Conservation (phyloP, 441 rosid genomes). For the Populus hybrid region DNA sequence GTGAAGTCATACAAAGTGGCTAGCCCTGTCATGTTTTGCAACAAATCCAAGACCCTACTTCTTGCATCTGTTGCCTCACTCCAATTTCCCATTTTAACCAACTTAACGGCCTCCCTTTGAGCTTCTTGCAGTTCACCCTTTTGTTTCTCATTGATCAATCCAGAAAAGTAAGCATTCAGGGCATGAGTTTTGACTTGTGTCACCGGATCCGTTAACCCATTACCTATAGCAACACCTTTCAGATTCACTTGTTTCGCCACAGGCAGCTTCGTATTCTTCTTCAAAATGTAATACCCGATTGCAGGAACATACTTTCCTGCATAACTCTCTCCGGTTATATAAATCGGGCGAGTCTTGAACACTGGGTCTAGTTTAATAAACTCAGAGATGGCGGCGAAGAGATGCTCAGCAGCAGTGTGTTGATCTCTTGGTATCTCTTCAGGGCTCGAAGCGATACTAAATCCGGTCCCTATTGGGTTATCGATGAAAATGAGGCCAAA, state of each 20-base stretch:
- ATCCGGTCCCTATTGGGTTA: constrained; percentile 77
- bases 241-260: constrained; percentile 7
- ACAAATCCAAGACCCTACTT: constrained; percentile 19
- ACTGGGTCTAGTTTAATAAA: constrained; percentile 29
- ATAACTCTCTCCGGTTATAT: constrained; percentile 83
- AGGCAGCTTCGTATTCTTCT: constrained; percentile 35
- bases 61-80: constrained; percentile 63
- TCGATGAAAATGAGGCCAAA: constrained; percentile 78
- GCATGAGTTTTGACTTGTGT: constrained; percentile 64
- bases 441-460: constrained; percentile 57
- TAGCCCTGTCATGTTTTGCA: constrained; percentile 22
- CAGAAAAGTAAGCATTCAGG: constrained; percentile 52
- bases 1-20: constrained; percentile 63
- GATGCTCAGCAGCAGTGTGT: neutral
- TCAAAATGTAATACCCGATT: constrained; percentile 60
- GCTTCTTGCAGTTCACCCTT: constrained; percentile 49
- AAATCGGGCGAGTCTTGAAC: constrained; percentile 56
- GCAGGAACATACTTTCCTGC: constrained; percentile 88
- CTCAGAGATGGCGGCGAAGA: too few relatives aligned
- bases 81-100: constrained; percentile 46
- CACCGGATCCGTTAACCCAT: constrained; percentile 76
- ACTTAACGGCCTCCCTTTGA: constrained; percentile 41
- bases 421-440: constrained; percentile 69
- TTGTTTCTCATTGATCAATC: constrained; percentile 70
- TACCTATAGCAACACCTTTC: constrained; percentile 56